phyloP scores from a whole-genome alignment of 129 eudicot species.

The Cynara cardunculus region DNA sequence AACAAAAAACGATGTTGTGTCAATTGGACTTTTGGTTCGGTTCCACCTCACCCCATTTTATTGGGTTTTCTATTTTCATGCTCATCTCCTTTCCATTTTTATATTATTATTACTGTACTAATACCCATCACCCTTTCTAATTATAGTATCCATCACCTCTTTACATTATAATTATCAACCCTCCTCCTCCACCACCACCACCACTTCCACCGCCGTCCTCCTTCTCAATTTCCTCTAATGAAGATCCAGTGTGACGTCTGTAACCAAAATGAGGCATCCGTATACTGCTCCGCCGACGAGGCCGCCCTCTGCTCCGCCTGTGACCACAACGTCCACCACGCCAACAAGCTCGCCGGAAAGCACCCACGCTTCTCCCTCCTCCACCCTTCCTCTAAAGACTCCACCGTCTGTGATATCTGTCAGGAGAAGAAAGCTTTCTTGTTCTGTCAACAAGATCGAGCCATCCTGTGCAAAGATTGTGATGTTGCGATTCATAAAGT shows the following conservation, averaged over 20 bases:
- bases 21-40: slow-evolving; percentile 15
- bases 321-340: slow-evolving; percentile 92
- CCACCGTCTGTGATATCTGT: slow-evolving; percentile 68
- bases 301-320: slow-evolving; percentile 82
- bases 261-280: slow-evolving; percentile 55
- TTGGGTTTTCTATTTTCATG: slow-evolving; percentile 16
- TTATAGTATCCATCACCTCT: slow-evolving; percentile 10
- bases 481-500: slow-evolving; percentile 69
- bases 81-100: slow-evolving; percentile 22
- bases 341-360: slow-evolving; percentile 90
- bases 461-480: slow-evolving; percentile 68
- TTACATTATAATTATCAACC: background rate
- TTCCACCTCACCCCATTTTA: slow-evolving; percentile 15
- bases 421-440: slow-evolving; percentile 67
- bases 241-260: slow-evolving; percentile 96
- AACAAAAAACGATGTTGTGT: no score
- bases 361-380: slow-evolving; percentile 84
- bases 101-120: background rate
- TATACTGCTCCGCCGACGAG: slow-evolving; percentile 77
- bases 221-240: slow-evolving; percentile 24
- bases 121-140: slow-evolving; percentile 21
- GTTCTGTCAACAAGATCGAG: slow-evolving; percentile 80
- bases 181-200: background rate
- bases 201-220: background rate
- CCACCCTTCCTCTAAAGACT: slow-evolving; percentile 53